Base-by-base conservation (phyloP, 768 basidiomycete genomes). In the Naematelia encephala region DNA sequence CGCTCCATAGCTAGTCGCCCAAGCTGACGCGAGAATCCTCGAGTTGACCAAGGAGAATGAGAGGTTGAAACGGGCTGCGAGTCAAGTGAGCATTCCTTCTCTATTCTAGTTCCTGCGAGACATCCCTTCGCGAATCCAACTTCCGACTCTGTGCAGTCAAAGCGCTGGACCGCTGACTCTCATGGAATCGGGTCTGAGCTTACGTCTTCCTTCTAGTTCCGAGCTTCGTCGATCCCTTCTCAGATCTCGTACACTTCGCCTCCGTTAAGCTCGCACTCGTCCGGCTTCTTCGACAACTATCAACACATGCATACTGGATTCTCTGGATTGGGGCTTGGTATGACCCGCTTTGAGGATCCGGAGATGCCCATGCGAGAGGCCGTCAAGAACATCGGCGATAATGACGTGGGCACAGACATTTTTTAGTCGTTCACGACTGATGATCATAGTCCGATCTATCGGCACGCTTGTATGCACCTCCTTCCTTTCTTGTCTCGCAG, bases 11-110 rank as follows among this genome's bases (percentile, higher is more conserved):
- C 56, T 57, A 12, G 63, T 70, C 2, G 66, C 59, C 21, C 21
- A 49, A 10, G 60, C 62, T 25, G 58, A 65, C 27, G 51, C 48
- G 28, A 61, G 54, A 51, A 64, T 72, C 53, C 25, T 54, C 39
- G 54, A 65, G 47, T 54, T 72, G 8, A 64, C 51, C 11, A 16
- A 62, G 5, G 70, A 72, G 59, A 72, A 72, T 46, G 28, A 52
- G 12, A 47, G 51, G 21, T 51, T 72, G 25, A 61, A 51, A 25
- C 29, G 42, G 27, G 57, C 46, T 23, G 23, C 58, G 29, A 12
- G 29, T 25, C 5, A 47, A 27, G 26, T 44, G 25, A 14, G 59
- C 54, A 34, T 28, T 39, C 56, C n/a, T 25, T 30, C 28, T 51
- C 25, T 16, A 21, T n/a, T 27, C 54, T n/a, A n/a, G n/a, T n/a